These are phyloP conservation scores for Melastoma malabathricum DNA, from an alignment of 345 rosid species.

Conservation along the genomic window DNA sequence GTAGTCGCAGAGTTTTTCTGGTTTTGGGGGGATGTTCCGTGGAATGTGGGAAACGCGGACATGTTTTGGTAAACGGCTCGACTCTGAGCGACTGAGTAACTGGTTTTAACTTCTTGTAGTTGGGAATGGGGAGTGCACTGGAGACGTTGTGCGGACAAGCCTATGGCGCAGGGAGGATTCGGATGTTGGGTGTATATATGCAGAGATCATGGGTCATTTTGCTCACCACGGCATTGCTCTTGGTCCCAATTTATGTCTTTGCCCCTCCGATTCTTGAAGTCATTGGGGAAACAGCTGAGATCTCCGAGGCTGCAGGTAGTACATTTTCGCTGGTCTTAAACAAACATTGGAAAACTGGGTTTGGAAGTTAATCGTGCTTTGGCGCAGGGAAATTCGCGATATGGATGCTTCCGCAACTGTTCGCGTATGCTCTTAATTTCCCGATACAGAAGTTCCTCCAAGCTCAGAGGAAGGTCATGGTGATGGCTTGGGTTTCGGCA, in stretches of 20 bases:
- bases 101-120: constrained; percentile 20
- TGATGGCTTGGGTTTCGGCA: constrained; percentile 69
- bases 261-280: constrained; percentile 61
- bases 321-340: constrained; percentile 2
- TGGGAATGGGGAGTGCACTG: constrained; percentile 91
- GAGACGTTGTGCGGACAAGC: constrained; percentile 94
- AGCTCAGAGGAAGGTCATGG: constrained; percentile 76
- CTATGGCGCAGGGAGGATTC: constrained; percentile 53
- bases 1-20: background rate
- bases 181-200: constrained; percentile 87
- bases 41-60: background rate
- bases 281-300: constrained; percentile 56
- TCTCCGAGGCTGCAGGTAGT: constrained; percentile 78
- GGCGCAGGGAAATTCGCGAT: constrained; percentile 49
- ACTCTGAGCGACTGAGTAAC: constrained; percentile 12
- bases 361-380: background rate
- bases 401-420: constrained; percentile 80
- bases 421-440: constrained; percentile 76
- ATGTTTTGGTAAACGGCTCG: background rate
- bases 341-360: too few species aligned
- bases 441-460: constrained; percentile 81
- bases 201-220: constrained; percentile 90
- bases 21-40: too few species aligned
- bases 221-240: constrained; percentile 37
- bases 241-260: constrained; percentile 65